phyloP scores from a whole-genome alignment of 2,329 filamentous ascomycete species.

The Botrytis porri region DNA sequence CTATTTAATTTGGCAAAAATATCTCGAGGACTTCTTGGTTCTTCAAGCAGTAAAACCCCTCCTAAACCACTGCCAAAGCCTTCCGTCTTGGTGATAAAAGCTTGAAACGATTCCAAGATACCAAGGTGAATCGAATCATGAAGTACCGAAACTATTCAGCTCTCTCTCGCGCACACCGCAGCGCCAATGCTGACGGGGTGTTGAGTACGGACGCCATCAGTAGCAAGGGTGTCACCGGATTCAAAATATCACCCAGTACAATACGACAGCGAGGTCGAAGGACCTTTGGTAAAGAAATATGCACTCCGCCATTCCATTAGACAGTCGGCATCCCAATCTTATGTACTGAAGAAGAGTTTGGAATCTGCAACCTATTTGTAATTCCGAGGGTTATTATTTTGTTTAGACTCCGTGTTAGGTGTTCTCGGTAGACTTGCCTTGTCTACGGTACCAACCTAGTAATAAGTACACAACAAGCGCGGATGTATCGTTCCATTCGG shows the following conservation, averaged over 20 bases:
- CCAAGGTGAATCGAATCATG: background rate
- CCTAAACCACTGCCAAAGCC: background rate
- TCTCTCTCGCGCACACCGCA: constrained; percentile 1
- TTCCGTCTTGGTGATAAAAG: constrained; percentile 1
- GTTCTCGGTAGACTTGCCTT: background rate
- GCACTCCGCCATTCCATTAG: background rate
- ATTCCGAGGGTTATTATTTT: background rate
- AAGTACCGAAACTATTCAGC: constrained; percentile 13
- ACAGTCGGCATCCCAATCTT: background rate
- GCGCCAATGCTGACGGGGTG: constrained; percentile 6
- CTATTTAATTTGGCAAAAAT: background rate
- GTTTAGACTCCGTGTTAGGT: background rate
- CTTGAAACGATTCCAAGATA: constrained; percentile 7
- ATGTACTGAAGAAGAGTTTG: background rate
- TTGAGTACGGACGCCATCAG: constrained; percentile 2
- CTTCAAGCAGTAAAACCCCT: background rate
- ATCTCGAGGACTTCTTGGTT: background rate
- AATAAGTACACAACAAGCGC: background rate
- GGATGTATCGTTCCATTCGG: background rate
- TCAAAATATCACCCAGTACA: background rate
- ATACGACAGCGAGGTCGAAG: background rate
- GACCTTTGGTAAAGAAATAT: background rate
- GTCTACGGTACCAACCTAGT: background rate
- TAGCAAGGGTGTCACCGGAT: constrained; percentile 3
- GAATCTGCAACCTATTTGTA: background rate